phyloP scores from a whole-genome alignment of 805 yeast species.

The Phaffomyces antillensis region DNA sequence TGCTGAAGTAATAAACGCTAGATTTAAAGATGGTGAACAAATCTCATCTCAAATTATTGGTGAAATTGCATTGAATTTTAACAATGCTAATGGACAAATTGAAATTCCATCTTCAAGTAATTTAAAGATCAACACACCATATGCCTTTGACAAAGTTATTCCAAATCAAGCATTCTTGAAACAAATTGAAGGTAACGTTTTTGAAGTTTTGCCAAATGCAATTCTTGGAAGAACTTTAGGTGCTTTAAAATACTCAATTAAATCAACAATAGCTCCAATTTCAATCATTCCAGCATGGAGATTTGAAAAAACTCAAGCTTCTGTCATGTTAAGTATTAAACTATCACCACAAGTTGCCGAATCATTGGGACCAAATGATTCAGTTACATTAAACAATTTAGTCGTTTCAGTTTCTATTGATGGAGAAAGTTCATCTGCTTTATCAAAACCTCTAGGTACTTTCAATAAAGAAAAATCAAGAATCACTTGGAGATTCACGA shows the following conservation, averaged over 20 bases:
- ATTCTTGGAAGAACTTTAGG: conserved; percentile 65
- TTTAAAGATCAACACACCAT: conserved; percentile 35
- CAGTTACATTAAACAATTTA: conserved; percentile 31
- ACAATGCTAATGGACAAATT: conserved; percentile 17
- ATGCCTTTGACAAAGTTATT: conserved; percentile 35
- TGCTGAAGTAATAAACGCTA: conserved; percentile 79
- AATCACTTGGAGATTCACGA: conserved; percentile 73
- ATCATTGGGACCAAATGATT: conserved; percentile 29
- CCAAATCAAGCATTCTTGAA: conserved; percentile 50
- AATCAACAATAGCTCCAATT: conserved; percentile 54
- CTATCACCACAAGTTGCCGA: conserved; percentile 40
- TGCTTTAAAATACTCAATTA: conserved; percentile 68
- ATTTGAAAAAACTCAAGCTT: conserved; percentile 76
- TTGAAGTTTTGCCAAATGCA: conserved; percentile 39
- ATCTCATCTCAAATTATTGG: conserved; percentile 63
- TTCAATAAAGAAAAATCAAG: conserved; percentile 82
- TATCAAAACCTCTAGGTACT: conserved; percentile 87
- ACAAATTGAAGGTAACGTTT: conserved; percentile 36
- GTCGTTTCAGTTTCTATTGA: conserved; percentile 46
- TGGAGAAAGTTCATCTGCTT: conserved; percentile 64
- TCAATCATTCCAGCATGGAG: conserved; percentile 82
- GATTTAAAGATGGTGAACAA: conserved; percentile 60
- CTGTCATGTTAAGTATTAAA: conserved; percentile 68
- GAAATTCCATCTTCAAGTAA: conserved; percentile 37
- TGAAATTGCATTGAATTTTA: conserved; percentile 77